Evolutionary conservation across 495 filamentous ascomycete genomes (phyloP).

Genomic region (Melanomma pulvis-pyrius): DNA sequence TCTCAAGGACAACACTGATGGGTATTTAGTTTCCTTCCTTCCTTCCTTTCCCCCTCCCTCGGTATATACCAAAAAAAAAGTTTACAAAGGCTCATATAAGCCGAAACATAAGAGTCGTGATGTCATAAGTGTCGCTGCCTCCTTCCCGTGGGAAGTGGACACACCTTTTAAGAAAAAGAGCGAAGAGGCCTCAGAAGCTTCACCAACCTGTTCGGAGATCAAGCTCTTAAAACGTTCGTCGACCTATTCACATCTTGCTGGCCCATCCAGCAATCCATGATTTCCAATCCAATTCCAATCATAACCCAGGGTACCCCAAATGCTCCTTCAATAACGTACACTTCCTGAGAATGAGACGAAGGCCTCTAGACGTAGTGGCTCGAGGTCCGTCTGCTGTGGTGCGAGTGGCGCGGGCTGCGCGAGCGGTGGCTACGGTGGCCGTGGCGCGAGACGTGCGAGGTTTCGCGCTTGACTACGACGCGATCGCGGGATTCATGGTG

Average conservation of each 20-base stretch:
- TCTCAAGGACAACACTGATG: background rate
- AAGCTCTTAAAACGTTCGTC: background rate
- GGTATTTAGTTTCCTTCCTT: background rate
- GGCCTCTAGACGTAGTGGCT: slow-evolving; percentile 31
- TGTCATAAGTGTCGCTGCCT: background rate
- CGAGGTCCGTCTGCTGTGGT: slow-evolving; percentile 37
- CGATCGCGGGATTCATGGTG: slow-evolving; percentile 41
- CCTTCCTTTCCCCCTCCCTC: background rate
- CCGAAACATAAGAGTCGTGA: background rate
- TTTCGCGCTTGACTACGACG: slow-evolving; percentile 45
- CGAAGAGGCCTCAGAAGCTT: background rate
- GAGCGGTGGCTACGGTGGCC: slow-evolving; percentile 38
- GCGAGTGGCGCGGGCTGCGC: slow-evolving; percentile 41
- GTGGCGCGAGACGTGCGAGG: slow-evolving; percentile 39
- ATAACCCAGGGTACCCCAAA: background rate
- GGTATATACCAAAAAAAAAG: no score
- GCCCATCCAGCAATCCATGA: background rate
- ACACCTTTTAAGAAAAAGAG: background rate
- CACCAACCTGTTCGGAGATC: background rate
- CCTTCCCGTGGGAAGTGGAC: background rate
- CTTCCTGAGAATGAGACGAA: background rate
- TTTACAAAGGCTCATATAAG: background rate
- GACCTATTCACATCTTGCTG: background rate
- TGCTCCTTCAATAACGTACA: background rate
- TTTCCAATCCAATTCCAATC: background rate